Percentiles rank a stretch among this genome's conserved stretches.
These are phyloP conservation scores for Nothophaeocryptopus gaeumannii DNA, from an alignment of 2,329 filamentous ascomycete genomes.

Conservation along the genomic window DNA sequence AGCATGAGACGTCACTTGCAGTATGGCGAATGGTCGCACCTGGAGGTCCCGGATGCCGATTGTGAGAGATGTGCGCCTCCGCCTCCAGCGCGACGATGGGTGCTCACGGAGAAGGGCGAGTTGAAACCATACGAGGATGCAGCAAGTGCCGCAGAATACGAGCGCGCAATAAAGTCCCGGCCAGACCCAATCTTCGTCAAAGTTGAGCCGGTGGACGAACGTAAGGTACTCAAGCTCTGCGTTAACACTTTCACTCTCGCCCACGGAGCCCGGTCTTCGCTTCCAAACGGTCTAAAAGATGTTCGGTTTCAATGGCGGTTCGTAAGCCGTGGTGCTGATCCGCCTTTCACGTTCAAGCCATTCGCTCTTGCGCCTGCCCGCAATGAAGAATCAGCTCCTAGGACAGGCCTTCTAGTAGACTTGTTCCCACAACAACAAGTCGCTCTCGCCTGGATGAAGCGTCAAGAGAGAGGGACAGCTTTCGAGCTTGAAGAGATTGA, in stretches of 20 bases:
- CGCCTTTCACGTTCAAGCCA: conserved; percentile 15
- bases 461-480: conserved; percentile 47
- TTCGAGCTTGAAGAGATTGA: conserved; percentile 57
- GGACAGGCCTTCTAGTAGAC: conserved; percentile 30
- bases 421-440: conserved; percentile 54
- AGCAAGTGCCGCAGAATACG: conserved; percentile 49
- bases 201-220: neutral
- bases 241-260: conserved; percentile 31
- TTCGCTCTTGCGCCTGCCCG: conserved; percentile 20
- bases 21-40: conserved; percentile 16
- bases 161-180: conserved; percentile 50
- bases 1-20: conserved; percentile 25
- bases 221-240: conserved; percentile 21
- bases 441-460: conserved; percentile 59
- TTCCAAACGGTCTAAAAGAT: conserved; percentile 6
- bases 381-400: conserved; percentile 6
- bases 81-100: conserved; percentile 41
- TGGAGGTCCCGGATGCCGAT: neutral
- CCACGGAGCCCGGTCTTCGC: conserved; percentile 29
- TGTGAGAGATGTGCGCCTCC: conserved; percentile 39
- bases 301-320: conserved; percentile 30
- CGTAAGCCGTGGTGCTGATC: neutral
- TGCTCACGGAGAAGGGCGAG: conserved; percentile 28
- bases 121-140: conserved; percentile 52
- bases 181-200: conserved; percentile 35